Base-by-base conservation (phyloP, 2,329 filamentous ascomycete species). In the Claviceps purpurea region DNA sequence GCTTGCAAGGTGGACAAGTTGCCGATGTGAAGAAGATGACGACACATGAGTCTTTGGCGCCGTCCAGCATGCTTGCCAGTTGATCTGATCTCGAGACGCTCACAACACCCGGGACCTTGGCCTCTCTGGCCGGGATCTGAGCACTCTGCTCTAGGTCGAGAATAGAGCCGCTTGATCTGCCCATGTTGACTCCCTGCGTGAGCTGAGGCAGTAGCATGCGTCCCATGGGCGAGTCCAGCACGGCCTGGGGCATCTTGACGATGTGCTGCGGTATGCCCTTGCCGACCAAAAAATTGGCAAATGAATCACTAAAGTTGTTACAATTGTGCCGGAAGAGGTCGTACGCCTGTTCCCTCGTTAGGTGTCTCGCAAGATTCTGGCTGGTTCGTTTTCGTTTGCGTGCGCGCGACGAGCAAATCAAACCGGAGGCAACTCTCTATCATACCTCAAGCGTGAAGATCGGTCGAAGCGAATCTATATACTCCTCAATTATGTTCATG, bases 281-380 rank as follows among this genome's bases (percentile, higher is more conserved):
- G 22, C 93, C 91, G 1, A 96, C 73, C 0, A 97, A 73, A 57
- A 97, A 97, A 67, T 87, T 93, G 56, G 88, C 75, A 58, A 97
- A 84, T 55, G 95, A 89, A 62, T 97, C 91, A 3, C 87, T 88
- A 68, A 97, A 98, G 67, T 96, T 96, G 71, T 97, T 98, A 73
- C 91, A 97, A 65, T 98, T 98, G 68, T 96, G 89, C 60, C 71
- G 87, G 65, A 79, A 95, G 5, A 96, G 72, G 63, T 96, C 89
- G 62, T 97, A 97, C 1, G 87, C 86, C 79, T 89, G 57, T 18
- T 8, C n/a, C 8, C 50, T 5, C 11, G 4, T 26, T 24, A 43
- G 5, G 40, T 39, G 26, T 10, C 16, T 6, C n/a, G 39, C 46
- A 13, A 7, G 41, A 34, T 30, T 37, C 26, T 44, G 22, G 6